Base-by-base conservation (phyloP, 164 flowering plant genomes). In the Magnolia officinalis region DNA sequence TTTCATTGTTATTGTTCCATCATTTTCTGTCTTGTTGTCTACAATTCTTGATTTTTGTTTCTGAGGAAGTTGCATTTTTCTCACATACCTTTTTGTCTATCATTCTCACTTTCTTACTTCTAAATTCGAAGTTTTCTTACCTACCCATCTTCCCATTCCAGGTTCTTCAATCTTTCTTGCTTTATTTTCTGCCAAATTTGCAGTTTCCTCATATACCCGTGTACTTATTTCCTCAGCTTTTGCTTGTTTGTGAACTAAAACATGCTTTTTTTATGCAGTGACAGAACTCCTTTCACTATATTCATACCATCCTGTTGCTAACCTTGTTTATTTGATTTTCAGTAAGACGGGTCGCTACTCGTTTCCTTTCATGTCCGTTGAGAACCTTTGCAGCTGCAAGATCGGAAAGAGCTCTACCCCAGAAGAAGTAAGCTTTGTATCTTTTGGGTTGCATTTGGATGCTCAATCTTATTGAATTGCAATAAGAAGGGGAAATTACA, bases 331-430 rank as follows among this genome's bases (percentile, higher is more conserved):
- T 58, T 10, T 19, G 50, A 10, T 71, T 76, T 76, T 71, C 84
- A 85, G 88, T 37, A 37, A 78, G 78, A 50, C 80, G 78, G 83
- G 67, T 74, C 55, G 72, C 51, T 26, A 37, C 77, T 26, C 83
- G 64, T 58, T 49, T 67, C 68, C 80, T 50, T 29, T 37, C 31
- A 55, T 8, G 21, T 78, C 66, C 81, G 5, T 0, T 75, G 31
- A 84, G 90, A 83, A 72, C 86, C 76, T 88, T 83, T 76, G 88
- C 84, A 31, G 77, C 70, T 67, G 75, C 77, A 6, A 85, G 80
- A 71, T 72, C 79, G 8, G 83, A 59, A 29, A 85, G 80, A 72
- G 50, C 82, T 81, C 85, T 79, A 73, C 63, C 77, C 13, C 80
- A 61, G 13, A 88, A 83, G 73, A 89, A 85, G 92, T 89, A 81